These are phyloP conservation scores for Ceratobasidium sp. DNA, from an alignment of 1,284 basidiomycete genomes.

Conservation along the genomic window DNA sequence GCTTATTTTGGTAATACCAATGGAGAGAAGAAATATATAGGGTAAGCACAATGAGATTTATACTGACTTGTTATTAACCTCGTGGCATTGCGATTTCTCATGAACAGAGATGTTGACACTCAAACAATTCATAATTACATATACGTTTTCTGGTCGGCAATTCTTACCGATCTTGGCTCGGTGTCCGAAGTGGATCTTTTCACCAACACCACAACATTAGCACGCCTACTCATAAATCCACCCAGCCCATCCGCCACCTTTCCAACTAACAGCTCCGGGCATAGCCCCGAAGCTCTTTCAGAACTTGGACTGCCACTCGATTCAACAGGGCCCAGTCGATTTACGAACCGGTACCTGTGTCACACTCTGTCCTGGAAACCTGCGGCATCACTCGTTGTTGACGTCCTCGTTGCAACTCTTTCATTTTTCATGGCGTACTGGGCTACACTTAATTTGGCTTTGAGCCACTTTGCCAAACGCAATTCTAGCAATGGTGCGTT, in stretches of 20 bases:
- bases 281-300: not conserved
- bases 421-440: conserved; percentile 1
- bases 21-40: no score
- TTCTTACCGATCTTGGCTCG: conserved; percentile 9
- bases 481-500: no score
- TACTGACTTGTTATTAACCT: no score
- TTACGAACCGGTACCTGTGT: conserved; percentile 9
- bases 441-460: not conserved
- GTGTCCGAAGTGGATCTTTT: not conserved
- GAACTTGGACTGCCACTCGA: not conserved
- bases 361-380: not conserved
- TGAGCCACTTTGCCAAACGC: conserved; percentile 1
- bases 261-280: not conserved
- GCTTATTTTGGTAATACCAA: no score
- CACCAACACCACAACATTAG: not conserved
- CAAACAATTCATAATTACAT: not conserved
- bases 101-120: no score
- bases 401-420: conserved; percentile 7
- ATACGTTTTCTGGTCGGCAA: not conserved
- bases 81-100: no score
- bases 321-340: not conserved
- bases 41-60: no score
- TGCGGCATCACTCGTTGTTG: not conserved
- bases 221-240: not conserved
- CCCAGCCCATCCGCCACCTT: not conserved